Conservation (phyloP, 768 basidiomycete genomes). For the Neoboletus magnificus region DNA sequence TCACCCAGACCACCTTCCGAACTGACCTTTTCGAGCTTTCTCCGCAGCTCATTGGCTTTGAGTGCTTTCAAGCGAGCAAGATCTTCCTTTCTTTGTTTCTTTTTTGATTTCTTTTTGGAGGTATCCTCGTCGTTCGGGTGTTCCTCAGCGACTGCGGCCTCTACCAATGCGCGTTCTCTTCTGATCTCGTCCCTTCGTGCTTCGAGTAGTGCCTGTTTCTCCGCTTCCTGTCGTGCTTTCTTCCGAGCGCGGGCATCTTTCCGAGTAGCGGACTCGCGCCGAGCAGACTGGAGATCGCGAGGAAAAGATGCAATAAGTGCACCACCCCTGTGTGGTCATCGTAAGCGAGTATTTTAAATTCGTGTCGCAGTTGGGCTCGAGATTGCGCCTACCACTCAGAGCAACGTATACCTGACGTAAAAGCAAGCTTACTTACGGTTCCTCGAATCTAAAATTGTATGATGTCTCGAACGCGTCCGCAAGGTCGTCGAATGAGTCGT, state of each 20-base stretch:
- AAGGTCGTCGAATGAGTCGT: slow-evolving; percentile 87
- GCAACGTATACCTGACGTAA: neutral
- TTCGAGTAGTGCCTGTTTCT: slow-evolving; percentile 69
- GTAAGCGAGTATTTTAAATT: neutral
- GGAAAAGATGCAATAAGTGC: slow-evolving; percentile 70
- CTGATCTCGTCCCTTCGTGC: slow-evolving; percentile 74
- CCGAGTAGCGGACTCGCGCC: slow-evolving; percentile 71
- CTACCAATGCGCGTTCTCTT: slow-evolving; percentile 58
- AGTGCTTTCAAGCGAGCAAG: slow-evolving; percentile 77
- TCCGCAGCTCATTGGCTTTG: slow-evolving; percentile 79
- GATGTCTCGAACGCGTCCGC: slow-evolving; percentile 89
- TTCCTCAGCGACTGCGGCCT: slow-evolving; percentile 72
- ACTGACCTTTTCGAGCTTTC: slow-evolving; percentile 70
- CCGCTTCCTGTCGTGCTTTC: slow-evolving; percentile 66
- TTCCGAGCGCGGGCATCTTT: slow-evolving; percentile 81
- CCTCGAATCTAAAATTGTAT: slow-evolving; percentile 98
- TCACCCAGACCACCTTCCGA: slow-evolving; percentile 58
- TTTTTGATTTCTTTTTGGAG: slow-evolving; percentile 37
- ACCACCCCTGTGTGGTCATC: slow-evolving; percentile 48
- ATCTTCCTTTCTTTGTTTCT: slow-evolving; percentile 55
- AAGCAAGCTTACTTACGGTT: slow-evolving; percentile 62
- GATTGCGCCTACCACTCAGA: neutral
- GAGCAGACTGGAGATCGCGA: slow-evolving; percentile 63
- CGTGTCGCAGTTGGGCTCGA: neutral
- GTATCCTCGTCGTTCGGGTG: slow-evolving; percentile 71